Conservation (phyloP, 768 basidiomycete species). For the Thelephora ganbajun region DNA sequence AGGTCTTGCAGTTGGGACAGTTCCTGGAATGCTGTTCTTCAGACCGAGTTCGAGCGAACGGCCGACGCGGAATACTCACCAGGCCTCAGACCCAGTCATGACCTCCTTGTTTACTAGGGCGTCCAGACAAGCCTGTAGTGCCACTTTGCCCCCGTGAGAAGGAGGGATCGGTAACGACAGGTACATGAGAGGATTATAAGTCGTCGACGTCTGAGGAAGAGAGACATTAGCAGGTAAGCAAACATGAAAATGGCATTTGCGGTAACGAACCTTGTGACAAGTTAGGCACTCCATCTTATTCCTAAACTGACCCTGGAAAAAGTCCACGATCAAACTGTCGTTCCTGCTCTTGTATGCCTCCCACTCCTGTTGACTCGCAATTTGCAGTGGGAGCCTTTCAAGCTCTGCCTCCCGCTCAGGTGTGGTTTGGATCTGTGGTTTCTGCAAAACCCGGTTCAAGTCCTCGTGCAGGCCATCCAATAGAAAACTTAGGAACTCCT, state of each 20-base stretch:
- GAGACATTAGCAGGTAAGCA: conserved; percentile 7
- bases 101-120: conserved; percentile 84
- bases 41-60: neutral
- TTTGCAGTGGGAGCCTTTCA: conserved; percentile 72
- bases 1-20: conserved; percentile 85
- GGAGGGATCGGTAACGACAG: conserved; percentile 81
- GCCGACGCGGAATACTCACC: conserved; percentile 33
- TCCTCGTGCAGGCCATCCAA: conserved; percentile 96
- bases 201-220: conserved; percentile 73
- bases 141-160: conserved; percentile 41
- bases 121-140: conserved; percentile 73
- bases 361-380: conserved; percentile 93
- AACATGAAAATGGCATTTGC: neutral
- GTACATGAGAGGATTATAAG: conserved; percentile 94
- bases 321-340: conserved; percentile 90
- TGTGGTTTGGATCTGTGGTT: conserved; percentile 47
- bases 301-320: conserved; percentile 95
- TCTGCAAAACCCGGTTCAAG: conserved; percentile 75
- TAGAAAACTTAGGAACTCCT: conserved; percentile 91
- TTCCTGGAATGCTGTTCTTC: conserved; percentile 41
- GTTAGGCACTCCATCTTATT: conserved; percentile 82
- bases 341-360: conserved; percentile 77
- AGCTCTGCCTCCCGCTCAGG: conserved; percentile 80
- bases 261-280: conserved; percentile 59
- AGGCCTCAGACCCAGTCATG: conserved; percentile 86